Percentiles rank a stretch among this genome's conserved stretches.
Evolutionary conservation across 441 rosid genomes (phyloP).

Genomic region (Eutrema salsugineum): DNA sequence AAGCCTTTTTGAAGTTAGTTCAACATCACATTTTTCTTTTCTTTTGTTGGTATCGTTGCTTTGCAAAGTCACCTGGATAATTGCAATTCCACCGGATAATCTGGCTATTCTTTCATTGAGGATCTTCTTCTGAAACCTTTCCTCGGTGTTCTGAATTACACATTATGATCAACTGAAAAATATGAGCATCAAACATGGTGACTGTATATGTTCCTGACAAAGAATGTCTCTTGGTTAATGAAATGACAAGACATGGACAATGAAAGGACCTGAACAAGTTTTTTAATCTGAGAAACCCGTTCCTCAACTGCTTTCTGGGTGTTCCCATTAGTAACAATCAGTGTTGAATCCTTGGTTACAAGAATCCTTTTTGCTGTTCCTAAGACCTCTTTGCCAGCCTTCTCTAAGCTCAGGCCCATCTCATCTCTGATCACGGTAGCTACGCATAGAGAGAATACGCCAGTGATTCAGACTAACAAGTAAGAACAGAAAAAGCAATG

Average conservation of each 20-base stretch:
- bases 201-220: background rate
- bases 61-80: constrained; percentile 62
- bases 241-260: background rate
- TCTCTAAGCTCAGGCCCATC: constrained; percentile 63
- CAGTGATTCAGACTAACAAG: background rate
- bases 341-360: constrained; percentile 72
- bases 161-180: background rate
- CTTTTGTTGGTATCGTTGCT: background rate
- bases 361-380: constrained; percentile 73
- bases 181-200: constrained; percentile 1
- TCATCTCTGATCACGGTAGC: constrained; percentile 92
- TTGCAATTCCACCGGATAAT: constrained; percentile 80
- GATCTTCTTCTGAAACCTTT: constrained; percentile 66
- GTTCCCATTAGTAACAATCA: constrained; percentile 75
- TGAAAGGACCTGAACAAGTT: constrained; percentile 62
- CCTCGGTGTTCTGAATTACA: constrained; percentile 62
- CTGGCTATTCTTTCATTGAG: constrained; percentile 84
- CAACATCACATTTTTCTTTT: background rate
- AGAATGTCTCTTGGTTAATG: background rate
- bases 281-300: constrained; percentile 68
- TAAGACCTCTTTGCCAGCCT: constrained; percentile 71
- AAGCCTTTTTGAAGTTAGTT: constrained; percentile 18
- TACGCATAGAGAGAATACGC: constrained; percentile 27
- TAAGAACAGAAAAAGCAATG: background rate
- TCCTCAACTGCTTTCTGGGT: constrained; percentile 61